These are phyloP conservation scores for Chrysosphaeria jannelii DNA, from an alignment of 2,329 filamentous ascomycete genomes.

Conservation along the genomic window DNA sequence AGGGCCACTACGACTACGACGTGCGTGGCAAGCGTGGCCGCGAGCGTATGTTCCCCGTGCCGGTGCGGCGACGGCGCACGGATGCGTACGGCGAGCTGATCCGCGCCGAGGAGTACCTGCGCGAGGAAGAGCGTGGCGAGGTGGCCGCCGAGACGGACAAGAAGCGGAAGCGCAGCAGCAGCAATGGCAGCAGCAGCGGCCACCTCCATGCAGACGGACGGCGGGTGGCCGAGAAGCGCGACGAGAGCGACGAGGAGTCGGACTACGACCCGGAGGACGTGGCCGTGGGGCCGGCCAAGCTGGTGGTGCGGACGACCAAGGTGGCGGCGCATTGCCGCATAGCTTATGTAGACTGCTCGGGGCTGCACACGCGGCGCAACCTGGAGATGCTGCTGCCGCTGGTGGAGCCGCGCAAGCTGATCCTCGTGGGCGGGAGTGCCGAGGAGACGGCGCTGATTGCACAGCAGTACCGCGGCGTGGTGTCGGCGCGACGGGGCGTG, in stretches of 20 bases:
- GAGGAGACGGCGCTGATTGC: conserved; percentile 57
- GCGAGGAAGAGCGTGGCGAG: conserved; percentile 68
- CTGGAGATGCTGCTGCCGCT: conserved; percentile 84
- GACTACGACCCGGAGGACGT: conserved; percentile 23
- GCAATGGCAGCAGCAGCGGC: conserved; percentile 11
- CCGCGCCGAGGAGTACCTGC: conserved; percentile 71
- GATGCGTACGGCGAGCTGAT: conserved; percentile 93
- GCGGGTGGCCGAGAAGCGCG: conserved; percentile 1
- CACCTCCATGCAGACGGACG: conserved; percentile 2
- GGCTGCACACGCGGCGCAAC: conserved; percentile 76
- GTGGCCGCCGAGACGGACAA: conserved; percentile 41
- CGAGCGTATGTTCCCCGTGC: conserved; percentile 74
- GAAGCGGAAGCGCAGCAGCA: conserved; percentile 81
- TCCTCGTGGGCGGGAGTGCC: conserved; percentile 56
- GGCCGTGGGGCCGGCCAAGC: conserved; percentile 39
- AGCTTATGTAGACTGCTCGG: conserved; percentile 72
- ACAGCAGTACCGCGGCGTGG: conserved; percentile 43
- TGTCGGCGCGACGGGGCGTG: conserved; percentile 15
- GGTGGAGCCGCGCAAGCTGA: conserved; percentile 78
- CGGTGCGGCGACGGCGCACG: conserved; percentile 44
- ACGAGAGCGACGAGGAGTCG: conserved; percentile 16
- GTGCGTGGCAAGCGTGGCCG: conserved; percentile 72
- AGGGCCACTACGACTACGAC: conserved; percentile 79
- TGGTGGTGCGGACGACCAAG: conserved; percentile 30
- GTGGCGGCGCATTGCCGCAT: conserved; percentile 45